Evolutionary conservation across 164 flowering plant genomes (phyloP), one percentile per base, ranked within the genome.

Genomic region (Protea cynaroides): DNA sequence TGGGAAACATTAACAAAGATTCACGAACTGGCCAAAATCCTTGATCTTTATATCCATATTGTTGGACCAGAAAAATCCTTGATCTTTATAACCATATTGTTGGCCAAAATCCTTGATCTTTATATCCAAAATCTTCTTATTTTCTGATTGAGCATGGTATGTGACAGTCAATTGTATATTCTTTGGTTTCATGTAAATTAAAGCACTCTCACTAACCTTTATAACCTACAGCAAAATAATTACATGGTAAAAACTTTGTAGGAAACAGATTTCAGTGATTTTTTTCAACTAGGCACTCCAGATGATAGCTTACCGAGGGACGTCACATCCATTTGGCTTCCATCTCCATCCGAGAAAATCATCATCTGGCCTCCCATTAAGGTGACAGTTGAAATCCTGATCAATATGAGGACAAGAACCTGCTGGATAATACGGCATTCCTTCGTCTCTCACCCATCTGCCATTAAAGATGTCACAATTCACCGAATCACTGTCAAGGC

Each of bases 381-480:
- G 76, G 44, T 82, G 76, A 60, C 97, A 91, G 72, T 89, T 76
- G 56, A 91, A 91, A 63, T 82, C 93, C 69, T 66, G 76, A 65
- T 86, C 96, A 51, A 91, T 71, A 54, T 76, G 63, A 61, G 89
- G 93, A 69, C 96, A 91, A 37, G 93, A 89, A 58, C 91, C 86
- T 24, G 82, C 66, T 11, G 85, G 84, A 67, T 91, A 91, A 64
- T 75, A 79, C 29, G 96, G 96, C 64, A 72, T 74, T 17, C 75
- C 65, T 61, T 88, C 85, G 70, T 87, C 90, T 66, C 82, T 85
- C 68, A 87, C 87, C 97, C 97, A 90, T 71, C 69, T 79, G 3
- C 97, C 97, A 78, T 83, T 74, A 71, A 79, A 92, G 1, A 87
- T 69, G 75, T 89, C 88, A 84, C 97, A 92, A 17, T 65, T 62